Evolutionary conservation across 2,329 filamentous ascomycete genomes (phyloP), one percentile per base, ranked within the genome.

Genomic region (Aspergillus arachidicola): DNA sequence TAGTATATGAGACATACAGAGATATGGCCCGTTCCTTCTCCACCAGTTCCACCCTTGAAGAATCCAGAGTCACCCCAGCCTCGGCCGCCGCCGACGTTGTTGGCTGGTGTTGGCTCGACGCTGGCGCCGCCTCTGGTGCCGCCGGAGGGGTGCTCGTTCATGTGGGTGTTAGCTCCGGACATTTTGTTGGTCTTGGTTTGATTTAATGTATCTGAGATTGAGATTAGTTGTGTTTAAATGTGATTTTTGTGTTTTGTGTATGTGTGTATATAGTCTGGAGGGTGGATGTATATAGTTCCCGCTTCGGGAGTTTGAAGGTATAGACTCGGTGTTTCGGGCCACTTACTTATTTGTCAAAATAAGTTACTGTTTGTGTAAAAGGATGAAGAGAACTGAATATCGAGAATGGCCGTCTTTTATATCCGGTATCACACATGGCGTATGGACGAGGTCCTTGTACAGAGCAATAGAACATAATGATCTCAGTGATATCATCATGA

Each of bases 31-130:
- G 26, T 7, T 32, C 73, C 73, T 51, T 75, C 34, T 16, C 34
- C 38, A 34, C 19, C 30, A 1, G 57, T 6, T 53, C 61, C 26
- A 46, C 73, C 73, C 59, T 72, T 71, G 26, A 61, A 48, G 23
- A 69, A 64, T 10, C 65, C 64, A 32, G 59, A 55, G 36, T 76
- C 72, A 26, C 71, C 72, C 66, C 66, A 67, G 50, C 69, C 66
- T 9, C 46, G 30, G 21, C 68, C 69, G n/a, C 67, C 72, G 28
- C 65, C 67, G 34, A 62, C 50, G 57, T 72, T 71, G 67, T 75
- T 75, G 32, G 72, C 73, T n/a, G 75, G 73, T 0, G 71, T 75
- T 16, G 73, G 72, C 16, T 60, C 28, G 23, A 67, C 46, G 62
- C 72, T 69, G 36, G 68, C 66, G 53, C 72, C 74, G 30, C 73